These are phyloP conservation scores for Colletotrichum eleusines DNA, from an alignment of 2,329 filamentous ascomycete genomes.

Conservation along the genomic window DNA sequence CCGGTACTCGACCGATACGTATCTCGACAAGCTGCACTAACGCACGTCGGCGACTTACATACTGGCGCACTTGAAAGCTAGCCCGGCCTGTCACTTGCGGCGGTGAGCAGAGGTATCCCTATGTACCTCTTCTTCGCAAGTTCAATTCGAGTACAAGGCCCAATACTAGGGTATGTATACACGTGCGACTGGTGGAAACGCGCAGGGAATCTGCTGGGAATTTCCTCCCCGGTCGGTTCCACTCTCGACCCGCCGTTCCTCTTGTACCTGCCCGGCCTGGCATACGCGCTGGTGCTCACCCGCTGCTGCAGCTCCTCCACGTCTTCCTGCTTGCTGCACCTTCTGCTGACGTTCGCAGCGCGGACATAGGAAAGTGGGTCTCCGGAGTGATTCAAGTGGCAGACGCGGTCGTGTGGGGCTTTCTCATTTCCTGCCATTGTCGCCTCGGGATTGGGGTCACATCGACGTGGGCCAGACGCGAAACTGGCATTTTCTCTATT, in stretches of 20 bases:
- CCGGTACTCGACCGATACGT: slow-evolving; percentile 33
- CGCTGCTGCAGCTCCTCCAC: slow-evolving; percentile 7
- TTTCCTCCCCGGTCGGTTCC: not conserved
- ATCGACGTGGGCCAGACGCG: not conserved
- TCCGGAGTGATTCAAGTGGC: not conserved
- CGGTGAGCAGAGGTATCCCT: slow-evolving; percentile 30
- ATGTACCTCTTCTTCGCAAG: slow-evolving; percentile 5
- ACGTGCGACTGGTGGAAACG: slow-evolving; percentile 14
- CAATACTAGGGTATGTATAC: slow-evolving; percentile 7
- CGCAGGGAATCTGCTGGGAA: not conserved
- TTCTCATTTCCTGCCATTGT: not conserved
- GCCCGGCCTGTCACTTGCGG: slow-evolving; percentile 23
- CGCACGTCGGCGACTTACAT: slow-evolving; percentile 17
- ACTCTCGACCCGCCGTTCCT: slow-evolving; percentile 22
- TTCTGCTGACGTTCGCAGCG: slow-evolving; percentile 26
- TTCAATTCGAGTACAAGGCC: slow-evolving; percentile 10
- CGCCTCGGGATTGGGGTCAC: not conserved
- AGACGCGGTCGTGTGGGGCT: not conserved
- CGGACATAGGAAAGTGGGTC: not conserved
- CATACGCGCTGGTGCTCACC: not conserved
- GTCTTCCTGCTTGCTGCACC: slow-evolving; percentile 5
- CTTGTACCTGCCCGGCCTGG: slow-evolving; percentile 5
- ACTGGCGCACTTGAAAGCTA: slow-evolving; percentile 12
- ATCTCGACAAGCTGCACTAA: slow-evolving; percentile 22
- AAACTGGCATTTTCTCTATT: not conserved